Conservation (phyloP, 371 early-diverging fungal genomes). For the Mucor mucedo region DNA sequence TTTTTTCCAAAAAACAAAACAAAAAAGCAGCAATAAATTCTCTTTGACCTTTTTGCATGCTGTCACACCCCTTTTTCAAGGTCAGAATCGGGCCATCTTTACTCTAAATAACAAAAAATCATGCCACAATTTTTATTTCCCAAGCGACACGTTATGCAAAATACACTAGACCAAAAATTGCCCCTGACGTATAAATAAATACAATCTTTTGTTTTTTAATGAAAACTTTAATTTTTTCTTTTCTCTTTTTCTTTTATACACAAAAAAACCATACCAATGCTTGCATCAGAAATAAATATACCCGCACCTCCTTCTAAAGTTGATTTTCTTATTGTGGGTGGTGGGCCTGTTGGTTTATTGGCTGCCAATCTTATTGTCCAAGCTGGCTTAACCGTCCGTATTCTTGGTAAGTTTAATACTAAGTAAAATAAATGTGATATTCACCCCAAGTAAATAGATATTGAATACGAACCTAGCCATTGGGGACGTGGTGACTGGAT, state of each 20-base stretch:
- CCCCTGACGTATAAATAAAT: constrained; percentile 1
- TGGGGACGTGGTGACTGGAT: constrained; percentile 60
- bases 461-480: constrained; percentile 52
- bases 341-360: constrained; percentile 52
- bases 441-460: constrained; percentile 22
- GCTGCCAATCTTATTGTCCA: constrained; percentile 46
- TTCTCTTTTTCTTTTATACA: constrained; percentile 14
- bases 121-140: constrained; percentile 21
- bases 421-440: not conserved
- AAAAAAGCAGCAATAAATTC: not conserved
- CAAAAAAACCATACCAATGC: constrained; percentile 14
- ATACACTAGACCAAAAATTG: constrained; percentile 5
- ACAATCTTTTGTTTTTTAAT: not conserved
- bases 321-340: constrained; percentile 52
- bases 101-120: constrained; percentile 14
- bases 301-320: constrained; percentile 33
- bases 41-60: not conserved
- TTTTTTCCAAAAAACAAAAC: not conserved
- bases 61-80: not conserved
- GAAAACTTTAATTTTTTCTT: constrained; percentile 1
- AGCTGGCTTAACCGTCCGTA: constrained; percentile 44
- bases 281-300: constrained; percentile 21
- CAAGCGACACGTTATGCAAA: not conserved
- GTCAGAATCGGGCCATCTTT: constrained; percentile 10
- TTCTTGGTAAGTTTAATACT: constrained; percentile 35